Evolutionary conservation across 345 rosid species (phyloP).

Genomic region (Gossypium anomalum): DNA sequence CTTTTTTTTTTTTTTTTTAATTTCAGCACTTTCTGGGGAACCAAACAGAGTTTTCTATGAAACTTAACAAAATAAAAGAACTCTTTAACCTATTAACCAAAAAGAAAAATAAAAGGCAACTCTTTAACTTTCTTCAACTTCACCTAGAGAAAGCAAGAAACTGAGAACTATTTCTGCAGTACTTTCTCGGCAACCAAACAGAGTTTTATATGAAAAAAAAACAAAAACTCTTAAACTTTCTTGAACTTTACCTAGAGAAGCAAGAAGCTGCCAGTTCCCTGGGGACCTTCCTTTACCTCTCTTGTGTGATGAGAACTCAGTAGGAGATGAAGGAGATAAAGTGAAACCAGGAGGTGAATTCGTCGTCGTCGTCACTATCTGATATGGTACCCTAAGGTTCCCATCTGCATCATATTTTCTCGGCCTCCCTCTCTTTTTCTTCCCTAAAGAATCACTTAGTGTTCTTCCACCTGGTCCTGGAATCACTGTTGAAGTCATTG

Average conservation of each 20-base stretch:
- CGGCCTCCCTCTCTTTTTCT: conserved; percentile 54
- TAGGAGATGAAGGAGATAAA: conserved; percentile 30
- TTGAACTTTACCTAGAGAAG: conserved; percentile 48
- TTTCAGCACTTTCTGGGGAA: conserved; percentile 25
- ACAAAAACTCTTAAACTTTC: not conserved
- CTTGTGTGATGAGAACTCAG: conserved; percentile 30
- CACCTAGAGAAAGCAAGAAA: conserved; percentile 57
- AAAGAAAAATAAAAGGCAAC: not conserved
- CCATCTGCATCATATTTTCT: conserved; percentile 43
- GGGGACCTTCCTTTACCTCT: conserved; percentile 53
- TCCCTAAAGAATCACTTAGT: conserved; percentile 25
- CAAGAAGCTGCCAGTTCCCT: conserved; percentile 55
- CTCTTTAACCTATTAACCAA: not conserved
- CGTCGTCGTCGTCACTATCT: not conserved
- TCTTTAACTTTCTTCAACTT: conserved; percentile 3
- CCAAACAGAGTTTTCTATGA: conserved; percentile 17
- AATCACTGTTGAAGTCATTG: not conserved
- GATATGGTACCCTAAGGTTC: conserved; percentile 28
- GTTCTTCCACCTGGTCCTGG: conserved; percentile 6
- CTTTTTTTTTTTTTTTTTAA: not conserved
- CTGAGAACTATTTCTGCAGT: conserved; percentile 19
- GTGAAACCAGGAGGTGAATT: conserved; percentile 31
- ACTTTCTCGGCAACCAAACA: conserved; percentile 23
- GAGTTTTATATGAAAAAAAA: conserved; percentile 6
- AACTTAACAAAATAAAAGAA: not conserved